phyloP scores from a whole-genome alignment of 2,329 filamentous ascomycete species.

The Fusarium sp. region DNA sequence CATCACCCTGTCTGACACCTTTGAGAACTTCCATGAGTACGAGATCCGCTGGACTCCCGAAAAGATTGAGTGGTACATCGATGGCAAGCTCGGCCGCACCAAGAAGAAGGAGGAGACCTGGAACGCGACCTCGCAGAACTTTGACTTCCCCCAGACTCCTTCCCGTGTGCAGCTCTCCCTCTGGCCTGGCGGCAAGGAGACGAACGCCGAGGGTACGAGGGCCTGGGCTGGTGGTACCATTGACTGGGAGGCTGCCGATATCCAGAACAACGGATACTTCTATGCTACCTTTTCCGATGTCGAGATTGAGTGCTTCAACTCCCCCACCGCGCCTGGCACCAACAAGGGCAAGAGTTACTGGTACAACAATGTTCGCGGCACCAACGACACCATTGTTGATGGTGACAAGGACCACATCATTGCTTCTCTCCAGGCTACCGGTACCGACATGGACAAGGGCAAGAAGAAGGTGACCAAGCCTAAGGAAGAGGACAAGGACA shows the following conservation, averaged over 20 bases:
- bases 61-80: conserved; percentile 85
- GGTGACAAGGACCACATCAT: conserved; percentile 81
- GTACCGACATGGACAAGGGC: conserved; percentile 74
- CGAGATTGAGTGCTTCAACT: conserved; percentile 86
- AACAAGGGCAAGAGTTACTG: conserved; percentile 80
- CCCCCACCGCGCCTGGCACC: conserved; percentile 70
- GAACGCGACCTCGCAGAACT: conserved; percentile 85
- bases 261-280: conserved; percentile 88
- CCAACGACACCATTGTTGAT: conserved; percentile 83
- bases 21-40: conserved; percentile 85
- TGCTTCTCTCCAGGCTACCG: conserved; percentile 83
- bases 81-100: conserved; percentile 81
- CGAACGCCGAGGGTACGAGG: conserved; percentile 86
- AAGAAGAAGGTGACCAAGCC: conserved; percentile 46
- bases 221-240: conserved; percentile 91
- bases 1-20: conserved; percentile 77
- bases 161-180: conserved; percentile 92
- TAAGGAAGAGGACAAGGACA: conserved; percentile 28
- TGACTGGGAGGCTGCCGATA: conserved; percentile 83
- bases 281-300: conserved; percentile 84
- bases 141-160: conserved; percentile 91
- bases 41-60: conserved; percentile 95
- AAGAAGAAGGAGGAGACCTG: conserved; percentile 84
- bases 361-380: conserved; percentile 73
- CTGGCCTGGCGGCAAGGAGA: conserved; percentile 88